phyloP scores from a whole-genome alignment of 2,329 filamentous ascomycete genomes.

The Talaromyces sp. region DNA sequence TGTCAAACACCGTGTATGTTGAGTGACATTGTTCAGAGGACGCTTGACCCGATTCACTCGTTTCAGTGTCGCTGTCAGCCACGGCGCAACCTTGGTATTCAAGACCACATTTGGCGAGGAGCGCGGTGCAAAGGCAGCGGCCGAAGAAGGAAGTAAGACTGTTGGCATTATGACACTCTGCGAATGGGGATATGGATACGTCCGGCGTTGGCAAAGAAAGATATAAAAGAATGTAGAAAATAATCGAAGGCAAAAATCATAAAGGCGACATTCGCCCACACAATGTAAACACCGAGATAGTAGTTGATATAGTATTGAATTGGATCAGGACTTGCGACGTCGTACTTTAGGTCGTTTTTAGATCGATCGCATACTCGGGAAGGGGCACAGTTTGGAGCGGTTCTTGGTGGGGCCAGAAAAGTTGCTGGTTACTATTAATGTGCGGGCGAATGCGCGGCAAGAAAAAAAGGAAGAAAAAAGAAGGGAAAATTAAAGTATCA shows the following conservation, averaged over 20 bases:
- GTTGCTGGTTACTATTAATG: conserved; percentile 28
- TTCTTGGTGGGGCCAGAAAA: conserved; percentile 2
- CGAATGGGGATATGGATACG: conserved; percentile 48
- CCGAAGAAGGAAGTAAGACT: conserved; percentile 90
- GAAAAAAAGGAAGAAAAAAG: conserved; percentile 26
- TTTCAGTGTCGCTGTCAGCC: conserved; percentile 96
- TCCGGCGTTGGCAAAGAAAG: conserved; percentile 33
- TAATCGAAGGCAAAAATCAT: conserved; percentile 32
- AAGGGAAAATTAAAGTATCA: conserved; percentile 25
- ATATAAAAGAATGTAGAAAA: conserved; percentile 43
- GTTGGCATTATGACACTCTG: conserved; percentile 76
- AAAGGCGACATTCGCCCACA: conserved; percentile 45
- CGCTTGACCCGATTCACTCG: conserved; percentile 96
- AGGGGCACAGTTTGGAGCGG: neutral
- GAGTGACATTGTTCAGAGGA: conserved; percentile 92
- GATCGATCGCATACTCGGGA: conserved; percentile 19
- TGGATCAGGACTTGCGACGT: neutral
- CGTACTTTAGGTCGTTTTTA: conserved; percentile 5
- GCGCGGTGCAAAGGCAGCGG: conserved; percentile 91
- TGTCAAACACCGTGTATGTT: conserved; percentile 93
- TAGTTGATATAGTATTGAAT: neutral
- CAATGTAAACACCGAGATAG: conserved; percentile 15
- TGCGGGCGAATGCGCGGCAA: conserved; percentile 39
- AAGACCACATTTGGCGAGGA: conserved; percentile 94
- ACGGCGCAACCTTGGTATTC: conserved; percentile 87